phyloP scores from a whole-genome alignment of 1,284 basidiomycete genomes.

The Pholiota adiposa region DNA sequence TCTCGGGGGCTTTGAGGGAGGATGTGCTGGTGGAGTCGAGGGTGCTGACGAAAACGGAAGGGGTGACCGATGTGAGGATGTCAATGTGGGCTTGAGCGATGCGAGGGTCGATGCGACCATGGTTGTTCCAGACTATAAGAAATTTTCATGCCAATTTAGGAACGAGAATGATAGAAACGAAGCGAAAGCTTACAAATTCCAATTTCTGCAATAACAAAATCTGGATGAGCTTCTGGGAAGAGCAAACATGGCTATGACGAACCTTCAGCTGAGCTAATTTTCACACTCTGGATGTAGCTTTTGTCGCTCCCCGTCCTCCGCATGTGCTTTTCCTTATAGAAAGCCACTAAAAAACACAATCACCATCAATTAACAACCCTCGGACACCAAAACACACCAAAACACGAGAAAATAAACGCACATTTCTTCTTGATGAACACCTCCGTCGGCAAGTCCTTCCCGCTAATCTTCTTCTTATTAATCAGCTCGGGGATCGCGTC shows the following conservation, averaged over 20 bases:
- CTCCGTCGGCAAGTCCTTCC: constrained; percentile 74
- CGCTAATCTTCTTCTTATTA: constrained; percentile 63
- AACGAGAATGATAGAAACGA: not conserved
- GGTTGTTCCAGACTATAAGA: constrained; percentile 73
- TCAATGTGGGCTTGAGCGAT: constrained; percentile 61
- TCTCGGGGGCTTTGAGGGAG: constrained; percentile 11
- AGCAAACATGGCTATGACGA: constrained; percentile 22
- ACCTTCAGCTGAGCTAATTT: constrained; percentile 74
- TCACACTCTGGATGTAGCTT: constrained; percentile 56
- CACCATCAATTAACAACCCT: not conserved
- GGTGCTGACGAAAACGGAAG: constrained; percentile 40
- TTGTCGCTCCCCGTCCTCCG: constrained; percentile 53
- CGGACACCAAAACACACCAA: too few species aligned
- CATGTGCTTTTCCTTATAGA: constrained; percentile 71
- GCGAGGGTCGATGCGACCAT: constrained; percentile 54
- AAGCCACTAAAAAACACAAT: constrained; percentile 56
- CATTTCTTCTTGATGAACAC: constrained; percentile 76
- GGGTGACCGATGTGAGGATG: constrained; percentile 52
- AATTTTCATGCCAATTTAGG: not conserved
- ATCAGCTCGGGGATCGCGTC: constrained; percentile 64
- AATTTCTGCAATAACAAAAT: constrained; percentile 44
- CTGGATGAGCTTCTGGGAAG: not conserved
- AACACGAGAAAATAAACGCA: constrained; percentile 36
- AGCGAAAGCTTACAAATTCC: constrained; percentile 55
- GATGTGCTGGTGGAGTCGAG: constrained; percentile 13